A percentile compares a stretch with the other conserved stretches of the same genome.
phyloP scores from a whole-genome alignment of 805 yeast genomes.

The Metschnikowia kunwiensis region DNA sequence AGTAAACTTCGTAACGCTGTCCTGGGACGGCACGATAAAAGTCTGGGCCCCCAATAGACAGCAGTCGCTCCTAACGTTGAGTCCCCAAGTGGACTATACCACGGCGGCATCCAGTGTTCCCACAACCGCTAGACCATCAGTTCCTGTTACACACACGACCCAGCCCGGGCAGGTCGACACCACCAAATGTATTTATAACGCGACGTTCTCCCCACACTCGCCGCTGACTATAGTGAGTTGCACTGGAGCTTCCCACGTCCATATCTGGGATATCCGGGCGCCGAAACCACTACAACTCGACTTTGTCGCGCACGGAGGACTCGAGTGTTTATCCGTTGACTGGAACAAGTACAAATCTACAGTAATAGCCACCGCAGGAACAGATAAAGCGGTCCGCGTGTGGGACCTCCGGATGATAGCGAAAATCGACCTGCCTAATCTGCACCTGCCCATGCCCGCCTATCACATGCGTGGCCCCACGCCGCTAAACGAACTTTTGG shows the following conservation, averaged over 20 bases:
- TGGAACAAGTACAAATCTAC: conserved; percentile 86
- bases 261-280: conserved; percentile 78
- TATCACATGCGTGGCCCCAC: conserved; percentile 53
- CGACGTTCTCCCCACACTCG: conserved; percentile 81
- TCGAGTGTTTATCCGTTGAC: conserved; percentile 78
- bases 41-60: conserved; percentile 67
- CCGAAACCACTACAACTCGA: conserved; percentile 59
- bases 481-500: conserved; percentile 73
- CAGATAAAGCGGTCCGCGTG: conserved; percentile 75
- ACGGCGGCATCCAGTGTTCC: conserved; percentile 25
- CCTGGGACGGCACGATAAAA: conserved; percentile 92
- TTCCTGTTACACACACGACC: conserved; percentile 35
- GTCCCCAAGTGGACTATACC: conserved; percentile 29
- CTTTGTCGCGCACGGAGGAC: conserved; percentile 71
- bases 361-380: conserved; percentile 86
- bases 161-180: conserved; percentile 24
- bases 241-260: conserved; percentile 69
- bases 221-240: conserved; percentile 66
- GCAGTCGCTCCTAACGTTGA: conserved; percentile 56
- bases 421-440: conserved; percentile 33
- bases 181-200: conserved; percentile 70
- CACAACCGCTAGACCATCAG: conserved; percentile 25
- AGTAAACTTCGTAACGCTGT: conserved; percentile 64
- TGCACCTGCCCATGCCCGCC: conserved; percentile 36
- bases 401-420: conserved; percentile 84